Evolutionary conservation across 2,329 filamentous ascomycete species (phyloP).

Genomic region (Dryadomyces sulphureus): DNA sequence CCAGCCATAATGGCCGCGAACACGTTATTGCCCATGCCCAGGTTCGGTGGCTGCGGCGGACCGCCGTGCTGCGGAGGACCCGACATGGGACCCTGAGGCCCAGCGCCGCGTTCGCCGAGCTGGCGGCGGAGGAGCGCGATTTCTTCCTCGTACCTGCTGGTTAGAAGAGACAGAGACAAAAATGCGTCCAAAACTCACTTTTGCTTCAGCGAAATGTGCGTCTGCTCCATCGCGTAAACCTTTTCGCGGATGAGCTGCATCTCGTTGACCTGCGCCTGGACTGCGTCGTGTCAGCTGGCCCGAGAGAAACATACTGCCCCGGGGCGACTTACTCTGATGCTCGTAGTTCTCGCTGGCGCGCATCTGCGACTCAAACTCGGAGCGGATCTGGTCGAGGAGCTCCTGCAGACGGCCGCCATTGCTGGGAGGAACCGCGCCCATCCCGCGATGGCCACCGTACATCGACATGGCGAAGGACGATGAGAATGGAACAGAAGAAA

Average conservation of each 20-base stretch:
- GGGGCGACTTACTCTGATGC: constrained; percentile 66
- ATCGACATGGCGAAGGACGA: constrained; percentile 53
- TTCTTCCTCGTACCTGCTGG: constrained; percentile 77
- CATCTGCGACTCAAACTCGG: constrained; percentile 78
- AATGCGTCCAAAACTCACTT: constrained; percentile 48
- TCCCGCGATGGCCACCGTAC: constrained; percentile 73
- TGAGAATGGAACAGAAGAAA: neutral
- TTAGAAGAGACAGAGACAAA: neutral
- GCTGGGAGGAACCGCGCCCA: constrained; percentile 50
- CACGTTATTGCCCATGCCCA: constrained; percentile 81
- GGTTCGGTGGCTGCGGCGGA: constrained; percentile 72
- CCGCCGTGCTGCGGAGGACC: constrained; percentile 62
- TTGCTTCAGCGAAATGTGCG: constrained; percentile 74
- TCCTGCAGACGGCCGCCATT: constrained; percentile 60
- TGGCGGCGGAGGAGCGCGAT: constrained; percentile 75
- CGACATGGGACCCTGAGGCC: constrained; percentile 42
- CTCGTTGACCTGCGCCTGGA: constrained; percentile 81
- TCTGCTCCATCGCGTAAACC: constrained; percentile 84
- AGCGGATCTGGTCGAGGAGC: constrained; percentile 77
- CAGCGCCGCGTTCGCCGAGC: constrained; percentile 60
- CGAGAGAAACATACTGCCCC: too few species aligned
- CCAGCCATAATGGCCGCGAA: constrained; percentile 96
- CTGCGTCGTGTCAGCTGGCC: constrained; percentile 31
- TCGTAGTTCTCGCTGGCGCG: constrained; percentile 77
- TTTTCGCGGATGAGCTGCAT: constrained; percentile 90